phyloP scores from a whole-genome alignment of 306 rosid species.

The Canavalia ensiformis region DNA sequence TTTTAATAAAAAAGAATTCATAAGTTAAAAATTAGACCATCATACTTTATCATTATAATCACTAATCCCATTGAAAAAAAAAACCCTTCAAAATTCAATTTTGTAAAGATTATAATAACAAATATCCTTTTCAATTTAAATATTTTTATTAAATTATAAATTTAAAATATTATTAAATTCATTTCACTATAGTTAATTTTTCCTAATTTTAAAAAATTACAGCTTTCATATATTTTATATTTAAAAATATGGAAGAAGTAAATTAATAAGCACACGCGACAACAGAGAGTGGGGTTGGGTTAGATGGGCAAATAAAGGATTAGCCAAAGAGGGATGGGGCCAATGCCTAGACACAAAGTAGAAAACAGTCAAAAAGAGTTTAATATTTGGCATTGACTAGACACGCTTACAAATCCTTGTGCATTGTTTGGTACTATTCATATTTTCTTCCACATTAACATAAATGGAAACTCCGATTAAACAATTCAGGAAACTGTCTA shows the following conservation, averaged over 20 bases:
- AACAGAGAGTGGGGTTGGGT: neutral
- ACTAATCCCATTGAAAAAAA: too few species aligned
- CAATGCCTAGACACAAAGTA: constrained; percentile 18
- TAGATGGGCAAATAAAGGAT: neutral
- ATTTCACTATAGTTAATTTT: too few species aligned
- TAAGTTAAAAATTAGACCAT: too few species aligned
- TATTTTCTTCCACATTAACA: constrained; percentile 16
- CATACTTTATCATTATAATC: too few species aligned
- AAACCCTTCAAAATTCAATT: too few species aligned
- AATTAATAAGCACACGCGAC: constrained; percentile 36
- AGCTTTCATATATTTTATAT: too few species aligned
- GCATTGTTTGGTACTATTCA: constrained; percentile 17
- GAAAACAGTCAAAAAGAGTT: constrained; percentile 50
- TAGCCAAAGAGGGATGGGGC: constrained; percentile 43
- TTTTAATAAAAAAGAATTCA: too few species aligned
- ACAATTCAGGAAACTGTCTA: constrained; percentile 27
- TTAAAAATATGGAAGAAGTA: neutral
- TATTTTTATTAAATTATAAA: too few species aligned
- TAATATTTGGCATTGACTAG: constrained; percentile 59
- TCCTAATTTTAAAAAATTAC: too few species aligned
- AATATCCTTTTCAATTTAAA: too few species aligned
- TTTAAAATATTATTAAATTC: too few species aligned
- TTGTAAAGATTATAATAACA: too few species aligned
- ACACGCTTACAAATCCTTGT: neutral
- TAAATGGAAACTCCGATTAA: constrained; percentile 17